Percentiles rank a stretch among this genome's conserved stretches.
phyloP scores from a whole-genome alignment of 176 grass and related monocot species.

The Sorghum bicolor region DNA sequence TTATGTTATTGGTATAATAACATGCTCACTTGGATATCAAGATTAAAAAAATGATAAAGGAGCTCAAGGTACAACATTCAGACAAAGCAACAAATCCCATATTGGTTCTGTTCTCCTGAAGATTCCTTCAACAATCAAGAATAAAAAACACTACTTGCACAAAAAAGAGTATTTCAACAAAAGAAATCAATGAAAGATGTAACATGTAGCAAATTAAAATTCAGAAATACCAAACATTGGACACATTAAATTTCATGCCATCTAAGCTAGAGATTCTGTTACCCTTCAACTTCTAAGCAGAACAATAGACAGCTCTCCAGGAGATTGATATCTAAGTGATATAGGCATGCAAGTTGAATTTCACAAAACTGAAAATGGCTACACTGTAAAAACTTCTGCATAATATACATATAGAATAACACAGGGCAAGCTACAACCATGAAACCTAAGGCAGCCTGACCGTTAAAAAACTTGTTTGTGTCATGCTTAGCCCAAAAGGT shows the following conservation, averaged over 20 bases:
- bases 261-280: conserved; percentile 31
- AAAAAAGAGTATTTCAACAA: no score
- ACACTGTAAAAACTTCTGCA: conserved; percentile 34
- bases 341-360: conserved; percentile 32
- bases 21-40: no score
- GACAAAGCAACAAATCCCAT: no score
- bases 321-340: conserved; percentile 12
- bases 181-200: no score
- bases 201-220: no score
- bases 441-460: conserved; percentile 32
- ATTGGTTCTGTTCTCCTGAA: no score
- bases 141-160: no score
- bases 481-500: conserved; percentile 52
- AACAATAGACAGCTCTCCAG: conserved; percentile 7
- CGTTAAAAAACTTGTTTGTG: background rate
- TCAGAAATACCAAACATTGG: background rate
- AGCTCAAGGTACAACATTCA: no score
- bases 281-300: conserved; percentile 36
- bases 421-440: conserved; percentile 31
- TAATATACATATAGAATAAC: conserved; percentile 37
- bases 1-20: no score
- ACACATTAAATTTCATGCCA: conserved; percentile 31
- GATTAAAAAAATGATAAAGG: no score
- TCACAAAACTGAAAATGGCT: conserved; percentile 27
- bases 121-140: no score